Base-by-base conservation (phyloP, 1,284 basidiomycete species). In the Lentinula novae-zelandiae region DNA sequence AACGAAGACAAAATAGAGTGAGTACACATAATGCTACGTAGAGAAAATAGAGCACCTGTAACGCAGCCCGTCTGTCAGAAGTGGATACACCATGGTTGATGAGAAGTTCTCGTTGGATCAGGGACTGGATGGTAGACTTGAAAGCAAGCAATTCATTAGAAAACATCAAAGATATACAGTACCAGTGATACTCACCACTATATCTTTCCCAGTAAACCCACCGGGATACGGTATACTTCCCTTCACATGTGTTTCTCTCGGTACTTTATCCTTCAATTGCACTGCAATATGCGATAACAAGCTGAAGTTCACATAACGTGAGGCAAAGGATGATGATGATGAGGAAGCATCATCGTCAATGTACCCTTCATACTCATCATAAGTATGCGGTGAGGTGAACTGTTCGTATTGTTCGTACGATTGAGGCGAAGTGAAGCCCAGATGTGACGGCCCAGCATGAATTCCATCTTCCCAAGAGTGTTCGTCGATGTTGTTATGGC, bases 201-300 rank as follows among this genome's bases (percentile, higher is more conserved):
- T 87, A 69, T 96, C 94, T 66, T 90, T 91, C 5, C 95, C 95
- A 1, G 95, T 97, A 69, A 97, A 97, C 10, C 92, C 90, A 10
- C 85, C 79, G 2, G 88, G 88, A 72, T 95, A 96, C 0, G 92
- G 89, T 51, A 96, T 90, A 61, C 91, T 90, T 7, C 91, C 92
- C 74, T 97, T 97, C 63, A 95, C 90, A 70, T 98, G 95, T 3
- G 86, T 87, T 12, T 88, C 89, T 53, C 91, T 81, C 1, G 90
- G 90, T 0, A 98, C 90, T 67, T 90, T 88, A 73, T 97, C 95
- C 50, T 89, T 82, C 57, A 98, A 75, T 68, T 93, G 89, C 6
- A 96, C 87, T 4, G 95, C 95, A 36, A 96, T 81, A 71, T 98
- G 90, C 36, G 91, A 94, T 50, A 98, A 79, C 36, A 97, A 76